Conservation (phyloP, 495 filamentous ascomycete genomes). For the Melanomma pulvis-pyrius region DNA sequence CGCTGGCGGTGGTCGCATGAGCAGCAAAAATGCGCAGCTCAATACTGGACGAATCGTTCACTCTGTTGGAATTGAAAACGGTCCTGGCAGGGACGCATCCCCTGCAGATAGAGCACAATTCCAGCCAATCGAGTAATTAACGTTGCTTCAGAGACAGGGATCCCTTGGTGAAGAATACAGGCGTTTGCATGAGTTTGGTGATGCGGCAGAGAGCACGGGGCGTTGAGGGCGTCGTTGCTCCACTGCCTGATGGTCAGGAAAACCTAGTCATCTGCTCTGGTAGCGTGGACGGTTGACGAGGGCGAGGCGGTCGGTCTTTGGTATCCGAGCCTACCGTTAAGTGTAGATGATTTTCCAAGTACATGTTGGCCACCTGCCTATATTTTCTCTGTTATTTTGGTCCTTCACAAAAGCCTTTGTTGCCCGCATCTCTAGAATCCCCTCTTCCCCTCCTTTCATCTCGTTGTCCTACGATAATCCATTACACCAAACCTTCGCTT, state of each 20-base stretch:
- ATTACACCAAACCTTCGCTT: not conserved
- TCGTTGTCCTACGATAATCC: not conserved
- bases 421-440: not conserved
- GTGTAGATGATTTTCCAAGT: no score
- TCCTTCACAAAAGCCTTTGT: not conserved
- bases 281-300: not conserved
- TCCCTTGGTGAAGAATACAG: not conserved
- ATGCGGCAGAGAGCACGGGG: not conserved
- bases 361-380: not conserved
- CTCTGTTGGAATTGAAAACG: not conserved
- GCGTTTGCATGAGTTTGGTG: not conserved
- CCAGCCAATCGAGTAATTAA: not conserved
- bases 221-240: not conserved
- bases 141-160: not conserved
- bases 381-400: not conserved
- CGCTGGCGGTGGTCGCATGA: not conserved
- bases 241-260: not conserved
- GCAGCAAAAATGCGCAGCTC: not conserved
- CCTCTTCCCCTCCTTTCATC: not conserved
- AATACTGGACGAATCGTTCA: not conserved
- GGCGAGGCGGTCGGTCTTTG: not conserved
- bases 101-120: not conserved
- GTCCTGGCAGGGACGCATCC: not conserved
- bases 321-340: not conserved
- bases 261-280: not conserved